Evolutionary conservation across 805 yeast species (phyloP), one percentile per base, ranked within the genome.

Genomic region (Ogataea ganodermae): DNA sequence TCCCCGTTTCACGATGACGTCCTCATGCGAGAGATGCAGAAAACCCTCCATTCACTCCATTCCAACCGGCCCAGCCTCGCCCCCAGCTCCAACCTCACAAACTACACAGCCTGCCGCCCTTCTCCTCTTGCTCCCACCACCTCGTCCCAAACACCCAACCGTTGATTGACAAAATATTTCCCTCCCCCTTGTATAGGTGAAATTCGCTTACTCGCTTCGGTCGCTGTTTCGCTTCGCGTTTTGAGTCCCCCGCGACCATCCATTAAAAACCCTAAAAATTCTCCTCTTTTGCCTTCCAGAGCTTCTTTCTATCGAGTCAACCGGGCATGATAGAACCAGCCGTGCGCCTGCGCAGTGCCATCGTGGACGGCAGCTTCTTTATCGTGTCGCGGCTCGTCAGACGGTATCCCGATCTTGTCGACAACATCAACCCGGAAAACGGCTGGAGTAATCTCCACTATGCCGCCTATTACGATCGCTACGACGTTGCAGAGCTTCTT

Each of bases 391-490:
- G 92, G 21, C 69, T 89, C 6, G 65, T 89, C n/a, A 72, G 76
- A 44, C 73, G 89, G 31, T 84, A 74, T 54, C 94, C 95, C 0
- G 83, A 80, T 26, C 71, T 87, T 32, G 63, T 89, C 52, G 83
- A 81, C 50, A 85, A 87, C 60, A 71, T 81, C 20, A 86, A 89
- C 60, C 78, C 89, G 4, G 24, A 61, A 18, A 81, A 83, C 59
- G 96, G 96, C 1, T 89, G 96, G 96, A 75, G 86, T 13, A 83
- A 86, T 31, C 69, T 89, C 39, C 96, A 89, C 63, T 87, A 88
- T 64, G 90, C 96, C 0, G 81, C 92, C 3, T 84, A 62, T 57
- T 69, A 84, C 58, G 94, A 95, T 35, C 76, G 84, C 51, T 84
- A 83, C 57, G 75, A 84, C 45, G 74, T 87, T 24, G 52, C 66